Conservation (phyloP, 805 yeast species). For the Saturnispora zaruensis region DNA sequence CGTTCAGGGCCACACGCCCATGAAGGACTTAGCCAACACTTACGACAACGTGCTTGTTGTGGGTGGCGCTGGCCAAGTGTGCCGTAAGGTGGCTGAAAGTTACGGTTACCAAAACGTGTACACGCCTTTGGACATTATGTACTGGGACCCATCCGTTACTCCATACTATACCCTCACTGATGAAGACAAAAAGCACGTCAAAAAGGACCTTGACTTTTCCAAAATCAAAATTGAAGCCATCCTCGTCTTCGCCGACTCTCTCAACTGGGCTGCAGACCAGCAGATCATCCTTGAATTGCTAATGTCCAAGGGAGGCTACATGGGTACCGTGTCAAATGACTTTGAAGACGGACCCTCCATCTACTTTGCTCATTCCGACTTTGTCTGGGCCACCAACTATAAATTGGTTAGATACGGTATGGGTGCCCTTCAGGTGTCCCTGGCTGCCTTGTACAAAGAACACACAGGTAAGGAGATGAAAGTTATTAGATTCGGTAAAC, state of each 20-base stretch:
- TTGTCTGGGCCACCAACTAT: constrained; percentile 89
- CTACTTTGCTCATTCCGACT: constrained; percentile 86
- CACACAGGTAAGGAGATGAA: constrained; percentile 75
- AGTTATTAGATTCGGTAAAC: constrained; percentile 83
- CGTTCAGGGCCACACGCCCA: constrained; percentile 91
- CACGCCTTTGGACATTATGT: constrained; percentile 74
- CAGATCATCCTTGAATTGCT: constrained; percentile 80
- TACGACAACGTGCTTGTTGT: constrained; percentile 74
- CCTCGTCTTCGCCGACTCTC: constrained; percentile 82
- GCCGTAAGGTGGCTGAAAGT: constrained; percentile 72
- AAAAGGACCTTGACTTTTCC: constrained; percentile 54
- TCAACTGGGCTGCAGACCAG: constrained; percentile 91
- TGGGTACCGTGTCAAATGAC: constrained; percentile 72
- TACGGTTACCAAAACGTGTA: constrained; percentile 80
- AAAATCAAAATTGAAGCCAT: constrained; percentile 68
- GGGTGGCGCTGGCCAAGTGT: constrained; percentile 81
- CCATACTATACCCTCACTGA: constrained; percentile 76
- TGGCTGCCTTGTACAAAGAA: constrained; percentile 76
- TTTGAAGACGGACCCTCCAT: constrained; percentile 73
- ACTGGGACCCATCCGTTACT: constrained; percentile 79
- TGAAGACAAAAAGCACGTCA: constrained; percentile 52
- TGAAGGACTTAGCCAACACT: constrained; percentile 66
- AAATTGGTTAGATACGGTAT: constrained; percentile 78
- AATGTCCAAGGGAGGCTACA: constrained; percentile 65
- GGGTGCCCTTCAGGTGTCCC: constrained; percentile 89